Conservation (phyloP, 2,329 filamentous ascomycete genomes). For the Pseudogymnoascus sp. region DNA sequence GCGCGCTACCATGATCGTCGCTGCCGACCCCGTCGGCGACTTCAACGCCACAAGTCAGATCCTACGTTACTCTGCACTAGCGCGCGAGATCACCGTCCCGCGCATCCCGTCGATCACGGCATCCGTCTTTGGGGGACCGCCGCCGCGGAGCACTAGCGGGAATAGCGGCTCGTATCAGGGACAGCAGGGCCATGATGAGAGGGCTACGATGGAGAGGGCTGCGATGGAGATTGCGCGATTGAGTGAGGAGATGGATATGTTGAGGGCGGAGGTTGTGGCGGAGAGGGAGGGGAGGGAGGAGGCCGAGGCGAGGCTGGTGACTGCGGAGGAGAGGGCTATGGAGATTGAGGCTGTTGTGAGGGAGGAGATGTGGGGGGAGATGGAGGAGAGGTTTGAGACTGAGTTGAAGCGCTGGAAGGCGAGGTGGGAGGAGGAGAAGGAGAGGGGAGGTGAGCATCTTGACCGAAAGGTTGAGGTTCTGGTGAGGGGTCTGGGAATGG, state of each 20-base stretch:
- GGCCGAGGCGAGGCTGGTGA: conserved; percentile 65
- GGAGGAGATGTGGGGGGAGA: conserved; percentile 82
- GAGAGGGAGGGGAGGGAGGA: conserved; percentile 65
- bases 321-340: conserved; percentile 55
- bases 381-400: conserved; percentile 67
- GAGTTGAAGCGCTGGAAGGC: conserved; percentile 78
- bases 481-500: conserved; percentile 41
- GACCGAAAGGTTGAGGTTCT: conserved; percentile 80
- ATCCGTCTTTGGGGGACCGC: conserved; percentile 45
- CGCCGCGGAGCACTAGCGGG: background rate
- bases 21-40: conserved; percentile 84
- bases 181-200: conserved; percentile 33
- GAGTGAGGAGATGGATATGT: conserved; percentile 66
- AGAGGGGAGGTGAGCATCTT: conserved; percentile 74
- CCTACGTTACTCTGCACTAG: conserved; percentile 84
- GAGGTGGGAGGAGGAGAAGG: conserved; percentile 69
- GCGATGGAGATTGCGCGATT: conserved; percentile 76
- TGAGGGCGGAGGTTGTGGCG: conserved; percentile 61
- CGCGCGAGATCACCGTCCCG: conserved; percentile 85
- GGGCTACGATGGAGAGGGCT: conserved; percentile 73
- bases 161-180: background rate
- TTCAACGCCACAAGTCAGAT: conserved; percentile 97
- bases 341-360: conserved; percentile 76
- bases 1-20: conserved; percentile 91
- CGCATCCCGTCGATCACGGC: conserved; percentile 76